A percentile compares a stretch with the other conserved stretches of the same genome.
Evolutionary conservation across 352 stramenopile species (phyloP).

Genomic region (Phytophthora chlamydospora): DNA sequence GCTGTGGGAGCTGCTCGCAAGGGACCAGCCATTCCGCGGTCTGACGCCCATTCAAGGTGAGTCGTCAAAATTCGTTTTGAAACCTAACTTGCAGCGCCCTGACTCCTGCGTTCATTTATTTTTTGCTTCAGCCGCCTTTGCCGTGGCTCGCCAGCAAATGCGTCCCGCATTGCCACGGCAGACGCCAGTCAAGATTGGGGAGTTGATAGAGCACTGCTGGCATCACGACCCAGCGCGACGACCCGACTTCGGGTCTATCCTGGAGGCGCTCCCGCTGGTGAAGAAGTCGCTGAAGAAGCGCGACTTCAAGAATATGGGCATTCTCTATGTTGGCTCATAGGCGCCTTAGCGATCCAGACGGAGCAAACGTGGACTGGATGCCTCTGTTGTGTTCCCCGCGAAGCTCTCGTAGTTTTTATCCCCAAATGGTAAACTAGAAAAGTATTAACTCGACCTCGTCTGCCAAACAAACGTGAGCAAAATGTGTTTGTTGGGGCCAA

Average conservation of each 20-base stretch:
- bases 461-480: too few relatives aligned
- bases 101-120: background rate
- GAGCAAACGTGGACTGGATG: constrained; percentile 15
- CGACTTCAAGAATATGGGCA: constrained; percentile 87
- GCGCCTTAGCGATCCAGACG: constrained; percentile 16
- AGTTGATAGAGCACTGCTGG: constrained; percentile 87
- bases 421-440: constrained; percentile 43
- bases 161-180: constrained; percentile 85
- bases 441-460: constrained; percentile 31
- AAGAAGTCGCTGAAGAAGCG: constrained; percentile 84
- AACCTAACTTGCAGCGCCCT: constrained; percentile 5
- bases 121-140: constrained; percentile 66
- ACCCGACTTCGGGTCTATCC: constrained; percentile 75
- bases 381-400: background rate
- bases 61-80: constrained; percentile 10
- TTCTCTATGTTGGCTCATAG: constrained; percentile 44
- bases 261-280: constrained; percentile 82
- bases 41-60: constrained; percentile 86
- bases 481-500: too few relatives aligned
- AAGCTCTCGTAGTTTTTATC: constrained; percentile 29
- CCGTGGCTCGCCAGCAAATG: constrained; percentile 84
- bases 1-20: constrained; percentile 86
- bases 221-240: constrained; percentile 78
- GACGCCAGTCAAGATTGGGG: constrained; percentile 80
- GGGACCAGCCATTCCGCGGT: constrained; percentile 85